Conservation (phyloP, 108 stramenopile species). For the Nannochloropsis oceanica region DNA sequence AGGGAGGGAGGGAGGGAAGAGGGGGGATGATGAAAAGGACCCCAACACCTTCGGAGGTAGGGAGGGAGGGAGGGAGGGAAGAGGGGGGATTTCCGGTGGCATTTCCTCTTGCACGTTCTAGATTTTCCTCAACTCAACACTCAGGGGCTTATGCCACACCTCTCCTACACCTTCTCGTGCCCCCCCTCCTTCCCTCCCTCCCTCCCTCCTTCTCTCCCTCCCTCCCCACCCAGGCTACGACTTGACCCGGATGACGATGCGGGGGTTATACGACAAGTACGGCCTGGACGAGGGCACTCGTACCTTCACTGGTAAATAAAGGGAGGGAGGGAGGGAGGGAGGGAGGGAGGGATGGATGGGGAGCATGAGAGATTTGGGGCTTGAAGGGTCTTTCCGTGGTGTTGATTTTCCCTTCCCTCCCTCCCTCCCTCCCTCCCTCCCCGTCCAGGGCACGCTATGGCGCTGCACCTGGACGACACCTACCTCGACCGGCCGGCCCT, state of each 20-base stretch:
- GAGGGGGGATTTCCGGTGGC: neutral
- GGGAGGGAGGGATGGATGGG: neutral
- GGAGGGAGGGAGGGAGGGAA: neutral
- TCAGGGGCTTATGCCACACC: no score
- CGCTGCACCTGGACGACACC: conserved; percentile 70
- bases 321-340: neutral
- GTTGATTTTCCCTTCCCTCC: neutral
- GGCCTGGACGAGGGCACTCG: conserved; percentile 82
- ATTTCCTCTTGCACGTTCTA: neutral
- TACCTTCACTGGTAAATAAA: conserved; percentile 62
- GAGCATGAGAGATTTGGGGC: neutral
- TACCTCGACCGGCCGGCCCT: conserved; percentile 84
- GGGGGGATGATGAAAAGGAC: conserved; percentile 48
- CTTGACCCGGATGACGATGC: conserved; percentile 79
- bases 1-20: neutral
- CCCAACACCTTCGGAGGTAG: conserved; percentile 14
- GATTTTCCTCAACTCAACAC: neutral
- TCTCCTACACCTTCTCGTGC: neutral
- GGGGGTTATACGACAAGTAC: conserved; percentile 75
- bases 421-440: neutral
- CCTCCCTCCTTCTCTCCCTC: neutral
- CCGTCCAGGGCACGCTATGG: conserved; percentile 77
- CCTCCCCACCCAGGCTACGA: conserved; percentile 44
- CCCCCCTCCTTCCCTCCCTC: neutral
- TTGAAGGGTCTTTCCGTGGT: neutral